Conservation (phyloP, 768 basidiomycete genomes). For the Rhizopogon salebrosus region DNA sequence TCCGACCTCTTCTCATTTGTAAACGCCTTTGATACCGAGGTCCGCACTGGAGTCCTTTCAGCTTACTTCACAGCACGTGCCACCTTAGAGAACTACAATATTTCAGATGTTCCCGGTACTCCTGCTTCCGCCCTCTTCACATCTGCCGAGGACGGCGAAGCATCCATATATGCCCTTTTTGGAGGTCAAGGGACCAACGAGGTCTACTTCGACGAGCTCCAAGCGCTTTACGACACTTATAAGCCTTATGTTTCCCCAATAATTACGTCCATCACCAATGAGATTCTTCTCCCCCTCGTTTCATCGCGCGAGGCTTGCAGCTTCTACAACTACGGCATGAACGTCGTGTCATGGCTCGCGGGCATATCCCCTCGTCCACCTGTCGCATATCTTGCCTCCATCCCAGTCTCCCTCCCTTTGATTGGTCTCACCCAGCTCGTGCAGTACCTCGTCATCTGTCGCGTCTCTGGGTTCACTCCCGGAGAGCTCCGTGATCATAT, state of each 20-base stretch:
- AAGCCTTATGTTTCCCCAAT: constrained; percentile 77
- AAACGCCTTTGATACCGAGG: constrained; percentile 67
- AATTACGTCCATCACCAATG: constrained; percentile 54
- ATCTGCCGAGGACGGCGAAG: constrained; percentile 56
- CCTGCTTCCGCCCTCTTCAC: constrained; percentile 66
- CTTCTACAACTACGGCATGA: constrained; percentile 77
- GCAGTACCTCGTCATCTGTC: constrained; percentile 83
- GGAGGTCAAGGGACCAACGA: constrained; percentile 98
- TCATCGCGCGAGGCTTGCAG: constrained; percentile 48
- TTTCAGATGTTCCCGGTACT: constrained; percentile 50
- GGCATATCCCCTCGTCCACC: constrained; percentile 68
- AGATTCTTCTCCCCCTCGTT: constrained; percentile 70
- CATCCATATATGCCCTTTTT: constrained; percentile 86
- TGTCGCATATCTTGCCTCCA: constrained; percentile 81
- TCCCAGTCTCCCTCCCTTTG: constrained; percentile 91
- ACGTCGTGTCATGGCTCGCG: constrained; percentile 81
- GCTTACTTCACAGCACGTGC: constrained; percentile 78
- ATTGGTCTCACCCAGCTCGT: constrained; percentile 95
- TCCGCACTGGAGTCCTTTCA: constrained; percentile 69
- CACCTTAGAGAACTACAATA: constrained; percentile 53
- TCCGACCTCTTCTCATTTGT: constrained; percentile 81
- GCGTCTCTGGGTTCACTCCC: constrained; percentile 69
- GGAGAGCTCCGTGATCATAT: constrained; percentile 74
- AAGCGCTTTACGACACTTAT: constrained; percentile 88
- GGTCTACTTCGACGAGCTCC: constrained; percentile 95